phyloP scores from a whole-genome alignment of 1,284 basidiomycete species.

The Puccinia polysora region DNA sequence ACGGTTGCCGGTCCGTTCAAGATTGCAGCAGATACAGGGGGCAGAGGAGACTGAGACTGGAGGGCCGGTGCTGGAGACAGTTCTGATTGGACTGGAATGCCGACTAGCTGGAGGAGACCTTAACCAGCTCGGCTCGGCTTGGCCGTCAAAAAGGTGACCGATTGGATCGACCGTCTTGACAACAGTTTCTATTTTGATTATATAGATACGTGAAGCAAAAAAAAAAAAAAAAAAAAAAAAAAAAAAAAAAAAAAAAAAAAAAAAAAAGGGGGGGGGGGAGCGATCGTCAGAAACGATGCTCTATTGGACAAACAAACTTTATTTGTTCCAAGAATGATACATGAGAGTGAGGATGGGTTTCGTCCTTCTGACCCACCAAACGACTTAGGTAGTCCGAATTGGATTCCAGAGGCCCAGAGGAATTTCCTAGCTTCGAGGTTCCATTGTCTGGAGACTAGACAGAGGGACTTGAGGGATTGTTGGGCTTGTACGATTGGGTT shows the following conservation, averaged over 20 bases:
- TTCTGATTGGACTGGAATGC: conserved; percentile 28
- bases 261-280: too few relatives aligned
- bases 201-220: background rate
- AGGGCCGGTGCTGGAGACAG: background rate
- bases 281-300: too few relatives aligned
- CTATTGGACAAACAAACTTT: background rate
- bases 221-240: background rate
- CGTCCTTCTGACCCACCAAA: conserved; percentile 3
- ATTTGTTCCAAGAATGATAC: background rate
- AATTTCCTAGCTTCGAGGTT: conserved; percentile 26
- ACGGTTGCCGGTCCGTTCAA: background rate
- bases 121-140: conserved; percentile 21
- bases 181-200: conserved; percentile 10
- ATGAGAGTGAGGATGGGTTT: background rate
- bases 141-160: conserved; percentile 27
- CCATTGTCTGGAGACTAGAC: conserved; percentile 14
- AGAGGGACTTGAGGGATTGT: conserved; percentile 9
- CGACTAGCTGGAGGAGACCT: conserved; percentile 18
- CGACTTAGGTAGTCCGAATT: conserved; percentile 29
- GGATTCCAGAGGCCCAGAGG: conserved; percentile 22
- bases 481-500: conserved; percentile 30
- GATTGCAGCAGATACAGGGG: background rate
- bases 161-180: conserved; percentile 36
- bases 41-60: background rate
- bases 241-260: background rate